Percentiles rank a stretch among this genome's conserved stretches.
Conservation (phyloP, 2,329 filamentous ascomycete species). For the Colletotrichum sp. region DNA sequence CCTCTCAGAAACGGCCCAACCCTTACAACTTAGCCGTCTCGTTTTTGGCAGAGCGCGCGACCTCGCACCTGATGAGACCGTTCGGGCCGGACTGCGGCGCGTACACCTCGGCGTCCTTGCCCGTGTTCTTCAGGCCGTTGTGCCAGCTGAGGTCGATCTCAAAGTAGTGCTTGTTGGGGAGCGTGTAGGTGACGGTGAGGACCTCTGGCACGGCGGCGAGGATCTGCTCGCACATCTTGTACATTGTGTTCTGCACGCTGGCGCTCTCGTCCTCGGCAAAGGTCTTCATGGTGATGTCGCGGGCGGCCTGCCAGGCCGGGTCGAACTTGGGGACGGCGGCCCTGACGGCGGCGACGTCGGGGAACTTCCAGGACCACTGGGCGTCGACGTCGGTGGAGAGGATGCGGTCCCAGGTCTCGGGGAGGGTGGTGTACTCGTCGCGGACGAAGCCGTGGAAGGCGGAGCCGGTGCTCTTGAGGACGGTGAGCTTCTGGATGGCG, state of each 20-base stretch:
- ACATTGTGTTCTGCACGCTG: slow-evolving; percentile 97
- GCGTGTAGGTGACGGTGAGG: slow-evolving; percentile 76
- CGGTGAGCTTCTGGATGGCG: slow-evolving; percentile 79
- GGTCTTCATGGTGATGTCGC: slow-evolving; percentile 84
- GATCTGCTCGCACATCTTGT: slow-evolving; percentile 94
- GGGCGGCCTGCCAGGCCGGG: slow-evolving; percentile 76
- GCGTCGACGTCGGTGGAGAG: slow-evolving; percentile 92
- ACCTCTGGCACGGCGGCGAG: slow-evolving; percentile 76
- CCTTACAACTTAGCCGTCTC: slow-evolving; percentile 23
- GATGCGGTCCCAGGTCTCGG: slow-evolving; percentile 93
- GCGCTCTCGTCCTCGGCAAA: slow-evolving; percentile 92
- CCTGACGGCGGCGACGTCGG: slow-evolving; percentile 73
- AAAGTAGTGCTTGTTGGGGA: slow-evolving; percentile 99
- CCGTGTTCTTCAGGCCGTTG: slow-evolving; percentile 93
- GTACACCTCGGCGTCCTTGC: slow-evolving; percentile 94
- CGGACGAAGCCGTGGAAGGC: slow-evolving; percentile 94
- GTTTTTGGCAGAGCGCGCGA: slow-evolving; percentile 57
- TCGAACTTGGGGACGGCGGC: slow-evolving; percentile 73
- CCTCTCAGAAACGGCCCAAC: not conserved
- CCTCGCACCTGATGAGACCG: slow-evolving; percentile 93
- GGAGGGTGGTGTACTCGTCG: slow-evolving; percentile 90
- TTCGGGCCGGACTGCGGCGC: slow-evolving; percentile 93
- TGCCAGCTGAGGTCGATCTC: slow-evolving; percentile 98
- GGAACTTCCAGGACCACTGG: slow-evolving; percentile 82
- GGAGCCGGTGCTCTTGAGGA: slow-evolving; percentile 95